Evolutionary conservation across 1,284 basidiomycete genomes (phyloP).

Genomic region (Ganoderma sinense): DNA sequence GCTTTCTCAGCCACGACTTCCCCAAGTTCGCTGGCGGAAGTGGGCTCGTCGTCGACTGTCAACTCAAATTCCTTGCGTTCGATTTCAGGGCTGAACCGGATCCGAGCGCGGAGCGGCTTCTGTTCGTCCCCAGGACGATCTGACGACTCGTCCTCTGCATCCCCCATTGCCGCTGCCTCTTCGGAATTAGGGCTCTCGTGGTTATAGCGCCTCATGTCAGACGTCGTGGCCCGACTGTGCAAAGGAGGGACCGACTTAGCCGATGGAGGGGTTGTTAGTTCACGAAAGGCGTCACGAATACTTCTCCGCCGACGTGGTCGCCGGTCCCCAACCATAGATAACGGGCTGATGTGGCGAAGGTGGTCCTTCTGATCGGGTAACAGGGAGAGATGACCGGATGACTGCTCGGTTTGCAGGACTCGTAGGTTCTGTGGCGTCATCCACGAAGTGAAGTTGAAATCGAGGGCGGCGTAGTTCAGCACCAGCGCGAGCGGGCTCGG

Average conservation of each 20-base stretch:
- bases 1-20: constrained; percentile 6
- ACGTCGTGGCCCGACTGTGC: constrained; percentile 29
- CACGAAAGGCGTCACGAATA: constrained; percentile 58
- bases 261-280: constrained; percentile 33
- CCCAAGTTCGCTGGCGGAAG: constrained; percentile 16
- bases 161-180: constrained; percentile 49
- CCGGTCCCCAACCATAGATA: constrained; percentile 85
- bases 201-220: constrained; percentile 11
- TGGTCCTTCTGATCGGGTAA: constrained; percentile 89
- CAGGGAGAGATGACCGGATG: constrained; percentile 73
- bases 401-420: constrained; percentile 85
- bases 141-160: constrained; percentile 55
- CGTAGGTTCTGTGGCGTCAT: constrained; percentile 90
- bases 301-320: constrained; percentile 53
- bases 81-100: constrained; percentile 49
- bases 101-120: constrained; percentile 66
- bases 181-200: constrained; percentile 19
- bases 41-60: constrained; percentile 21
- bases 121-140: constrained; percentile 62
- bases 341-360: constrained; percentile 83
- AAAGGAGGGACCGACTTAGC: constrained; percentile 31
- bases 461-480: constrained; percentile 84
- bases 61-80: constrained; percentile 21
- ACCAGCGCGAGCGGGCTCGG: constrained; percentile 82
- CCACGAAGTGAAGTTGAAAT: constrained; percentile 98